These are phyloP conservation scores for Suillus discolor DNA, from an alignment of 768 basidiomycete genomes.

Conservation along the genomic window DNA sequence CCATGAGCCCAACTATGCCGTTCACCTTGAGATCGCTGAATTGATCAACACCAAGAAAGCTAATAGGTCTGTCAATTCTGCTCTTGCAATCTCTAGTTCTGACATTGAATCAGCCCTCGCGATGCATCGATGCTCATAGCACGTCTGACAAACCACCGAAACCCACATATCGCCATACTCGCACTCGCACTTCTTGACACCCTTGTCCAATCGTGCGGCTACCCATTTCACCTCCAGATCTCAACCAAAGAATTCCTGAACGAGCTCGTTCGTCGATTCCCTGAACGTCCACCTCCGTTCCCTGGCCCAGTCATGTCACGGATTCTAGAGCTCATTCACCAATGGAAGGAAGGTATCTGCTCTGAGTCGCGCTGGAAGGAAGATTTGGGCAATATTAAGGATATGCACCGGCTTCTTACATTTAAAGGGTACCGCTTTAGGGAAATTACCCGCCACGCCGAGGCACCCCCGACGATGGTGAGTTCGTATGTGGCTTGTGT, in stretches of 20 bases:
- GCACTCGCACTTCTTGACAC: constrained; percentile 87
- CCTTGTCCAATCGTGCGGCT: constrained; percentile 94
- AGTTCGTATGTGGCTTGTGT: neutral
- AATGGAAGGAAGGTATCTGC: constrained; percentile 96
- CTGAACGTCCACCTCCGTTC: constrained; percentile 95
- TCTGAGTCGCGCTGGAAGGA: constrained; percentile 90
- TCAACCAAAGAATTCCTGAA: constrained; percentile 98
- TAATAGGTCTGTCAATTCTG: constrained; percentile 70
- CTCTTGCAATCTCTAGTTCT: neutral
- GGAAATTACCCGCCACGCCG: constrained; percentile 38
- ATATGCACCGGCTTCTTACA: constrained; percentile 93
- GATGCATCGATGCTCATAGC: constrained; percentile 89
- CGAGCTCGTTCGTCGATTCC: constrained; percentile 96
- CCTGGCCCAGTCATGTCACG: constrained; percentile 94
- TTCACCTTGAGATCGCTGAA: constrained; percentile 93
- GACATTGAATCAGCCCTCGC: constrained; percentile 60
- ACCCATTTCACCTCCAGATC: constrained; percentile 96
- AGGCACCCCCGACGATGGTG: constrained; percentile 26
- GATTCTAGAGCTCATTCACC: constrained; percentile 89
- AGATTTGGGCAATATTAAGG: constrained; percentile 93
- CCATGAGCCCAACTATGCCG: constrained; percentile 87
- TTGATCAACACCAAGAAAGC: constrained; percentile 94
- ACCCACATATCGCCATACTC: constrained; percentile 88
- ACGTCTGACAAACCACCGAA: constrained; percentile 86
- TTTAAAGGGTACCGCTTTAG: constrained; percentile 92